These are phyloP conservation scores for Pleurozium schreberi DNA, from an alignment of 225 moss, liverwort and hornwort species.

Conservation along the genomic window DNA sequence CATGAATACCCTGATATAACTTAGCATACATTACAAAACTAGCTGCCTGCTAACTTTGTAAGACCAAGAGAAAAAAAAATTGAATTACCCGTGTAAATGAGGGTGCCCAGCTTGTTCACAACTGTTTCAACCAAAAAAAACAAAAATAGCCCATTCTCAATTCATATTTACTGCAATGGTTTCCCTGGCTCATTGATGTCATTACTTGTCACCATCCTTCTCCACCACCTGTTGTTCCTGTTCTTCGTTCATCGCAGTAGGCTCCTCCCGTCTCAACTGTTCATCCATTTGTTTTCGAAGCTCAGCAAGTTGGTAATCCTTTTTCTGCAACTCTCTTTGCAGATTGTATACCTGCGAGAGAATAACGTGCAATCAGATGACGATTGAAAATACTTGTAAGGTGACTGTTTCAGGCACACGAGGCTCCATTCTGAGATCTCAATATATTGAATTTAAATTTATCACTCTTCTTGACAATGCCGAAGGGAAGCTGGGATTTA, in stretches of 20 bases:
- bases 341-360: constrained; percentile 50
- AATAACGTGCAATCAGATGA: not conserved
- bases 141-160: not conserved
- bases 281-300: constrained; percentile 45
- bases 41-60: not conserved
- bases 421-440: not conserved
- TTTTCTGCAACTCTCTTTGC: constrained; percentile 63
- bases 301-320: constrained; percentile 49
- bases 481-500: not conserved
- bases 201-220: constrained; percentile 17
- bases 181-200: not conserved
- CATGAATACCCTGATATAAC: not conserved
- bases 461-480: not conserved
- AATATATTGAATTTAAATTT: not conserved
- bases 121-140: not conserved
- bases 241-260: constrained; percentile 31
- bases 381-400: not conserved
- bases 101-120: not conserved
- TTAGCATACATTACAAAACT: not conserved
- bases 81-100: not conserved
- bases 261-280: constrained; percentile 29
- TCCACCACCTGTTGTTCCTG: constrained; percentile 24
- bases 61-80: not conserved
- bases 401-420: not conserved
- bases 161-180: not conserved